A percentile compares a stretch with the other conserved stretches of the same genome.
phyloP scores from a whole-genome alignment of 2,329 filamentous ascomycete genomes.

The Verticillium longisporum region DNA sequence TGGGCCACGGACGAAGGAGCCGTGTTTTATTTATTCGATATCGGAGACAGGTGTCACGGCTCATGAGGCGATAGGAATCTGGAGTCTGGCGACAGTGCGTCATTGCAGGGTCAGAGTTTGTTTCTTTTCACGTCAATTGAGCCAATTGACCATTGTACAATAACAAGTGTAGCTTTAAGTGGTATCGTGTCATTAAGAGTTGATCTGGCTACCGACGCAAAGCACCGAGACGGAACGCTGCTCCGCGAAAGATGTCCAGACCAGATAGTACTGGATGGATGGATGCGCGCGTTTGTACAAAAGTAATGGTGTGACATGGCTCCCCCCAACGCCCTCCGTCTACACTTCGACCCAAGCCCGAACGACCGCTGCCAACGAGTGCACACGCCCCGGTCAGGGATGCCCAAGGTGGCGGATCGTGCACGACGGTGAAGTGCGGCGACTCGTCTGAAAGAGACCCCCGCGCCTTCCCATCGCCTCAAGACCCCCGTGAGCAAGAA shows the following conservation, averaged over 20 bases:
- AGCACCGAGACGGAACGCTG: not conserved
- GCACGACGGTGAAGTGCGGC: not conserved
- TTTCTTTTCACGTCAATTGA: not conserved
- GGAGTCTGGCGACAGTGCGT: not conserved
- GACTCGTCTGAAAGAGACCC: not conserved
- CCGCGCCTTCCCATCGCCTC: not conserved
- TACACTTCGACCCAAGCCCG: not conserved
- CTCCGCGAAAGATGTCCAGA: not conserved
- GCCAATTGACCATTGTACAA: no score
- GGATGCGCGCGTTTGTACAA: not conserved
- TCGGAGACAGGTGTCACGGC: no score
- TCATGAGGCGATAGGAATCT: not conserved
- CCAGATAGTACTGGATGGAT: not conserved
- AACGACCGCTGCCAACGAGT: not conserved
- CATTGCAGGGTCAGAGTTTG: not conserved
- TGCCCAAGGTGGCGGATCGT: not conserved
- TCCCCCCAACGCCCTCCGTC: not conserved
- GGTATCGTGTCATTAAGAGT: conserved; percentile 2
- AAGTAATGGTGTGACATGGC: not conserved
- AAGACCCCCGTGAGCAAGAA: not conserved
- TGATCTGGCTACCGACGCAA: not conserved
- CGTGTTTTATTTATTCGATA: no score
- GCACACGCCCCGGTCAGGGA: not conserved
- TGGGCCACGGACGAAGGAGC: no score
- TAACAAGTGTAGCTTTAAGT: not conserved